Conservation (phyloP, 192 early-diverging fungal genomes). For the Geranomyces michiganensis region DNA sequence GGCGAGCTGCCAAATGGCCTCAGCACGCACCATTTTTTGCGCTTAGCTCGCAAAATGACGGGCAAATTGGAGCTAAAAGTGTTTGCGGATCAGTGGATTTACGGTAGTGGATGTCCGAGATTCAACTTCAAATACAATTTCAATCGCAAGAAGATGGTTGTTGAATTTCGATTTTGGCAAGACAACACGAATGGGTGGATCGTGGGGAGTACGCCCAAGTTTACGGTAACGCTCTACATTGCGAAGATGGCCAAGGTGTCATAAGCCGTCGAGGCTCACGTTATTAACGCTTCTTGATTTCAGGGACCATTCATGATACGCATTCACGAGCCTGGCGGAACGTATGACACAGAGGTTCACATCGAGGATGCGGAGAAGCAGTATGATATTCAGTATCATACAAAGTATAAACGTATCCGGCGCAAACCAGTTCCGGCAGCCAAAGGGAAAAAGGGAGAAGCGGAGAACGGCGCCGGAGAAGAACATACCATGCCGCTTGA, state of each 20-base stretch:
- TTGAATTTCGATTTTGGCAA: conserved; percentile 74
- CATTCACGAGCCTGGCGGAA: conserved; percentile 60
- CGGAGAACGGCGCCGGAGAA: conserved; percentile 48
- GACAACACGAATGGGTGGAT: conserved; percentile 49
- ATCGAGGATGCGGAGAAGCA: conserved; percentile 75
- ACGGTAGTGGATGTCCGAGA: conserved; percentile 83
- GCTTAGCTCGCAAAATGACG: conserved; percentile 83
- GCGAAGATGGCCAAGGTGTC: too few species aligned
- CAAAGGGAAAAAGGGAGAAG: conserved; percentile 50
- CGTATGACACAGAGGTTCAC: conserved; percentile 63
- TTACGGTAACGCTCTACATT: conserved; percentile 53
- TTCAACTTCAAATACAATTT: conserved; percentile 83
- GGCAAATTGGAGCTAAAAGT: conserved; percentile 69
- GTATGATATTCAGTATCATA: conserved; percentile 93
- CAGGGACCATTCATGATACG: conserved; percentile 59
- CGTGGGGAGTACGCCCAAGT: conserved; percentile 49
- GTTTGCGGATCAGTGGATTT: conserved; percentile 95
- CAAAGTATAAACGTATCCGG: conserved; percentile 96
- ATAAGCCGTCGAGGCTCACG: too few species aligned
- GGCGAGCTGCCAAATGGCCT: conserved; percentile 54
- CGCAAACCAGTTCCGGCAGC: conserved; percentile 72
- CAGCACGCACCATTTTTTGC: conserved; percentile 63
- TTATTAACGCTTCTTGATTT: not conserved
- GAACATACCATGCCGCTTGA: conserved; percentile 45
- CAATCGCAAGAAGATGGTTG: conserved; percentile 94